Evolutionary conservation across 495 filamentous ascomycete species (phyloP).

Genomic region (Talaromyces wortmannii): DNA sequence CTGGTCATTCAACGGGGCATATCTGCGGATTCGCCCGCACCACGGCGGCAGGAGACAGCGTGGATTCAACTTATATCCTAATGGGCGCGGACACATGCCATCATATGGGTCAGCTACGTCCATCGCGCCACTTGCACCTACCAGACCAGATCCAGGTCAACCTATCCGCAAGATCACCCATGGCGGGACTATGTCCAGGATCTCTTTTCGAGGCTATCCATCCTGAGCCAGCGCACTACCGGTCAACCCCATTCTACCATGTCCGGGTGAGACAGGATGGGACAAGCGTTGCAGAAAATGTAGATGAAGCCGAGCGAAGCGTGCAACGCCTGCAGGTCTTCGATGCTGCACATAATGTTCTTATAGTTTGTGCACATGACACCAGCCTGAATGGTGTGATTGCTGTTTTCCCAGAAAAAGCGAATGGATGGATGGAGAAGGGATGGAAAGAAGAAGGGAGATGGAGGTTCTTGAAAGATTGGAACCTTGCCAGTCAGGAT

Average conservation of each 20-base stretch:
- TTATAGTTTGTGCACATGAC: neutral
- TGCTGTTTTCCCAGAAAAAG: neutral
- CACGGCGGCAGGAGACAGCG: too few relatives aligned
- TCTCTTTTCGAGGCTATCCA: neutral
- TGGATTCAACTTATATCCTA: constrained; percentile 49
- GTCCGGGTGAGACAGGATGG: neutral
- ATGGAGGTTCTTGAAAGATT: neutral
- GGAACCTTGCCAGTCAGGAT: too few relatives aligned
- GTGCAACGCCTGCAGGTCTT: neutral
- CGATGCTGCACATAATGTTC: neutral
- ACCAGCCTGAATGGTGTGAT: neutral
- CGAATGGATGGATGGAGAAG: neutral
- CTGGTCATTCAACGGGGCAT: constrained; percentile 42
- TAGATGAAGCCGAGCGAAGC: neutral
- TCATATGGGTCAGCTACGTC: neutral
- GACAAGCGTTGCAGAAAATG: neutral
- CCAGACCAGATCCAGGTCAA: neutral
- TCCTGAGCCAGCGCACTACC: neutral
- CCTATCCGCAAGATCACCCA: too few relatives aligned
- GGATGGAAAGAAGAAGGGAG: neutral
- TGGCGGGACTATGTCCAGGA: too few relatives aligned
- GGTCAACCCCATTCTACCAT: neutral
- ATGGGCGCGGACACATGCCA: constrained; percentile 47
- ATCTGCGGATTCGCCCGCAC: constrained; percentile 48
- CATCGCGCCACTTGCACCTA: neutral